These are phyloP conservation scores for Nakazawaea anatomiae DNA, from an alignment of 805 yeast species.

Conservation along the genomic window DNA sequence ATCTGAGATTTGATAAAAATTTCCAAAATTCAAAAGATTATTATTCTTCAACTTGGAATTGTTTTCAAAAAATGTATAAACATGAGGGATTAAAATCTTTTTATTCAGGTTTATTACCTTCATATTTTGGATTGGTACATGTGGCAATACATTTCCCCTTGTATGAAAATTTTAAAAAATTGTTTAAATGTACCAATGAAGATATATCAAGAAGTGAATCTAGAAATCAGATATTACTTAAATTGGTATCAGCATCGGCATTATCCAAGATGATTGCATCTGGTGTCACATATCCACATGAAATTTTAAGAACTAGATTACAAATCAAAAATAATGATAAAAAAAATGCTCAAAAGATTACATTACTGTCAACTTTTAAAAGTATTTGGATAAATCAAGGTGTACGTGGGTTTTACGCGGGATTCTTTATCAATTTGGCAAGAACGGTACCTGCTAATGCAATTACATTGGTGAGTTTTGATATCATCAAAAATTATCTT, in stretches of 20 bases:
- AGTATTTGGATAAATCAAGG: conserved; percentile 64
- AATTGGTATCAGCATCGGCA: conserved; percentile 63
- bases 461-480: conserved; percentile 90
- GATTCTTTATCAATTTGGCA: conserved; percentile 77
- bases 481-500: conserved; percentile 60
- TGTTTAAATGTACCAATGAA: conserved; percentile 30
- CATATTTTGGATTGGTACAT: conserved; percentile 83
- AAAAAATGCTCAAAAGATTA: conserved; percentile 1
- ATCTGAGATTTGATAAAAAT: conserved; percentile 22
- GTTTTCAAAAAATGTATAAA: conserved; percentile 69
- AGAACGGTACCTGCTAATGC: conserved; percentile 95
- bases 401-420: conserved; percentile 77
- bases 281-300: conserved; percentile 90
- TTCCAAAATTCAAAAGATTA: conserved; percentile 23
- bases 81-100: conserved; percentile 79
- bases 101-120: conserved; percentile 87
- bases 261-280: conserved; percentile 86
- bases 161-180: conserved; percentile 72
- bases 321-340: conserved; percentile 42
- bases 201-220: conserved; percentile 9
- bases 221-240: conserved; percentile 20
- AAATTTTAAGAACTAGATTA: conserved; percentile 85
- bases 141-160: conserved; percentile 96
- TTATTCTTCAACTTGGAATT: conserved; percentile 79
- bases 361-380: conserved; percentile 26